Base-by-base conservation (phyloP, 192 early-diverging fungal genomes). In the Gorgonomyces haynaldii region DNA sequence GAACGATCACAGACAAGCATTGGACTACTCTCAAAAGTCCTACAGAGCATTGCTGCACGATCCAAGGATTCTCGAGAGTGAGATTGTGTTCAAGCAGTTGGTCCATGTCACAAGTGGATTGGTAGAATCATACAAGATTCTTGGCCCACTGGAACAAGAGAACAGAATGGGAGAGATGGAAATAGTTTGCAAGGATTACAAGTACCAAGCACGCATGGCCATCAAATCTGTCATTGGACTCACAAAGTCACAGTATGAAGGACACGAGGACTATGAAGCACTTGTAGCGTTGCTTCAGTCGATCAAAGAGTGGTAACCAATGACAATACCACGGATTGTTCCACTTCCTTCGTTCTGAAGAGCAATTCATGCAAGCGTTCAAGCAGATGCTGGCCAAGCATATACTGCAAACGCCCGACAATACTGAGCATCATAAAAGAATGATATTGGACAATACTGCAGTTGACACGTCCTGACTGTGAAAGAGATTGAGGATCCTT, bases 141-240 rank as follows among this genome's bases (percentile, higher is more conserved):
- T 89, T 44, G 90, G 89, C 28, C 55, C 57, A 5, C 35, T 50
- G 36, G 52, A 61, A 38, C 43, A 67, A 35, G 50, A 30, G 19
- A 36, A 37, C 31, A 57, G 50, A 40, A 52, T 68, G 37, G 58
- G 43, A 1, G 42, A 53, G 22, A 35, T 19, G 12, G 53, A 42
- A 28, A n/a, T 53, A 13, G 86, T 92, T 19, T 88, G 86, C 50
- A 72, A 76, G 20, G 91, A 96, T 58, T 96, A 91, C 91, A 65
- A 62, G 42, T 90, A 90, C 52, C 88, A 95, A 55, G 69, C 85
- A 7, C 81, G 78, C 53, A 81, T 78, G 66, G 64, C 86, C 27
- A 57, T 96, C 52, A 85, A 84, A 42, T 79, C 85, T 19, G 64
- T 96, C 45, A 78, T 94, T 50, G 84, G 86, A 26, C 79, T 83